phyloP scores from a whole-genome alignment of 163 green algal genomes.

The Chloroidium sp. region DNA sequence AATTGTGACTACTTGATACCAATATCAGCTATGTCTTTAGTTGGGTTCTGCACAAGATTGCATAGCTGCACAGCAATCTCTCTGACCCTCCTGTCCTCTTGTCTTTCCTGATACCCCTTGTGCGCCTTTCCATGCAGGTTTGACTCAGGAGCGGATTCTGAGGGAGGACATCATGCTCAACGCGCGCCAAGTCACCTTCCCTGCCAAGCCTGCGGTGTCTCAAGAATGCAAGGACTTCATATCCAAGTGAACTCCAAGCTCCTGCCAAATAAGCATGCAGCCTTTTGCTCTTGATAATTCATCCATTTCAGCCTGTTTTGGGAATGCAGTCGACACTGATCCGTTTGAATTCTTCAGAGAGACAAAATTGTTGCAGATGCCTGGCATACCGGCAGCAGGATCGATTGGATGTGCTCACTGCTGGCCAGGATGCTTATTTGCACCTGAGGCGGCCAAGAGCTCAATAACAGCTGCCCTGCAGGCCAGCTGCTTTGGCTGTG shows the following conservation, averaged over 20 bases:
- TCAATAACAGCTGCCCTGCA: no score
- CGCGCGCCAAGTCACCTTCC: conserved; percentile 64
- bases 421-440: not conserved
- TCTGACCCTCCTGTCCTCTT: no score
- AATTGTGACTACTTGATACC: not conserved
- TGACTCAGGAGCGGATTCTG: conserved; percentile 86
- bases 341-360: not conserved
- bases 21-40: not conserved
- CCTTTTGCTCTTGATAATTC: not conserved
- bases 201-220: conserved; percentile 60
- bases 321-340: not conserved
- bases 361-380: conserved; percentile 34
- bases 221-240: conserved; percentile 77
- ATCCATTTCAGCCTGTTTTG: not conserved
- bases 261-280: not conserved
- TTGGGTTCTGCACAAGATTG: not conserved
- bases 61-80: no score
- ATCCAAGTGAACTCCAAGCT: conserved; percentile 8
- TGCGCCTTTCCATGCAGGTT: conserved; percentile 54
- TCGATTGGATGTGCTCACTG: conserved; percentile 56
- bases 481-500: no score
- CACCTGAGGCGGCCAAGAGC: no score
- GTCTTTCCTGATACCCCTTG: conserved; percentile 2
- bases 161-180: conserved; percentile 74
- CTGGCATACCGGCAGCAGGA: conserved; percentile 61